These are phyloP conservation scores for Talaromyces thailandensis DNA, from an alignment of 495 filamentous ascomycete species.

Conservation along the genomic window DNA sequence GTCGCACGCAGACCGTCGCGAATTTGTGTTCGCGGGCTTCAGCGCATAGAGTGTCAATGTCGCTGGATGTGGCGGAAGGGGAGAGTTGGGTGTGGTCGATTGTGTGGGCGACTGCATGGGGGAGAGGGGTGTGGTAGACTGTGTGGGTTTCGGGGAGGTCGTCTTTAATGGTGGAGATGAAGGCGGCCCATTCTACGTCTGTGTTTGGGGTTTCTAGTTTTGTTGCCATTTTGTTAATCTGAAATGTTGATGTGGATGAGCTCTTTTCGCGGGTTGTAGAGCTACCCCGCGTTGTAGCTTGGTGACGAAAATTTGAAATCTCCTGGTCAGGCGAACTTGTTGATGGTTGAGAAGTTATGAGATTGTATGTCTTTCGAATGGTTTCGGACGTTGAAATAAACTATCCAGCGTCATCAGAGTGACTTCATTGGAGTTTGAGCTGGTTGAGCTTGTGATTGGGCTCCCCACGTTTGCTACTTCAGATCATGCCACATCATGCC, in stretches of 20 bases:
- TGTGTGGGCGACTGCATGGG: constrained; percentile 20
- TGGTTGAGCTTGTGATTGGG: not conserved
- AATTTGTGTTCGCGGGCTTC: constrained; percentile 53
- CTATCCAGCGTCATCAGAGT: not conserved
- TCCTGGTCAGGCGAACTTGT: not conserved
- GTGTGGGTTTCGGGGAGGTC: constrained; percentile 16
- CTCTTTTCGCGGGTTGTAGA: not conserved
- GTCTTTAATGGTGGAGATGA: constrained; percentile 19
- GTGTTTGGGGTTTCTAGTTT: constrained; percentile 15
- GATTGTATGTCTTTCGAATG: not conserved
- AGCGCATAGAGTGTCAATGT: constrained; percentile 53
- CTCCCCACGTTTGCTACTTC: not conserved
- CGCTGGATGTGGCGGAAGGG: constrained; percentile 37
- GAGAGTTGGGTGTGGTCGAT: constrained; percentile 64
- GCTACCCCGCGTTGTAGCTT: not conserved
- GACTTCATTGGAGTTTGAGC: not conserved
- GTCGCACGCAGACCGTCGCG: constrained; percentile 52
- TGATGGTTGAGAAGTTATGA: not conserved
- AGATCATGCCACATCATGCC: not conserved
- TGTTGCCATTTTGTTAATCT: constrained; percentile 2
- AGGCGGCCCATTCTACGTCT: constrained; percentile 27
- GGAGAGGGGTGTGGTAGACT: constrained; percentile 16
- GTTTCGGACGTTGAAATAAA: not conserved
- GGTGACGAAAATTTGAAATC: not conserved
- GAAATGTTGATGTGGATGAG: too few species aligned